A percentile compares a stretch with the other conserved stretches of the same genome.
Evolutionary conservation across 169 alveolate genomes (phyloP).

Genomic region (Cryptosporidium tyzzeri): DNA sequence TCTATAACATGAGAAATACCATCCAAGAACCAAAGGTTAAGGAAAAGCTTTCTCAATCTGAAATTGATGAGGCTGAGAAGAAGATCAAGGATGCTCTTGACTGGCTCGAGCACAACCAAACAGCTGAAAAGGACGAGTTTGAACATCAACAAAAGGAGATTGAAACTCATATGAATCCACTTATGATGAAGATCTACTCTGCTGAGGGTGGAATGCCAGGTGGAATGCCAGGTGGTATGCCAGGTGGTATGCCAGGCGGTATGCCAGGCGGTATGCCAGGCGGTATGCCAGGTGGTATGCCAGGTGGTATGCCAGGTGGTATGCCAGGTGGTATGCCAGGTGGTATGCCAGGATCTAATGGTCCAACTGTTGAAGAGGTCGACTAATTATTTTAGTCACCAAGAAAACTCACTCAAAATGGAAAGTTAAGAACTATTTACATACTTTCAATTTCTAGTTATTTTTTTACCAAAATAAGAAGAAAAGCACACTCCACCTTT

Average conservation of each 20-base stretch:
- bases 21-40: conserved; percentile 93
- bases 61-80: conserved; percentile 92
- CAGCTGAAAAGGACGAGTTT: conserved; percentile 94
- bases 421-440: background rate
- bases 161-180: conserved; percentile 94
- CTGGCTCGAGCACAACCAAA: conserved; percentile 95
- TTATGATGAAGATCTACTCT: conserved; percentile 93
- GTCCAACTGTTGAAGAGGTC: conserved; percentile 94
- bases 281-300: conserved; percentile 88
- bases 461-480: background rate
- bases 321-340: conserved; percentile 82
- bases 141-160: conserved; percentile 95
- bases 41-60: conserved; percentile 91
- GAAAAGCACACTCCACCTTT: background rate
- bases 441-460: background rate
- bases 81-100: conserved; percentile 89
- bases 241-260: conserved; percentile 89
- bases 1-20: conserved; percentile 91
- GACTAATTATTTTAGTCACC: conserved; percentile 79
- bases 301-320: conserved; percentile 80
- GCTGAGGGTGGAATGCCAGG: conserved; percentile 91
- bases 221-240: conserved; percentile 90
- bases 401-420: too few species aligned
- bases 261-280: conserved; percentile 93
- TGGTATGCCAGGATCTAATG: conserved; percentile 81